A percentile compares a stretch with the other conserved stretches of the same genome.
phyloP scores from a whole-genome alignment of 306 rosid species.

The Dalbergia oliveri region DNA sequence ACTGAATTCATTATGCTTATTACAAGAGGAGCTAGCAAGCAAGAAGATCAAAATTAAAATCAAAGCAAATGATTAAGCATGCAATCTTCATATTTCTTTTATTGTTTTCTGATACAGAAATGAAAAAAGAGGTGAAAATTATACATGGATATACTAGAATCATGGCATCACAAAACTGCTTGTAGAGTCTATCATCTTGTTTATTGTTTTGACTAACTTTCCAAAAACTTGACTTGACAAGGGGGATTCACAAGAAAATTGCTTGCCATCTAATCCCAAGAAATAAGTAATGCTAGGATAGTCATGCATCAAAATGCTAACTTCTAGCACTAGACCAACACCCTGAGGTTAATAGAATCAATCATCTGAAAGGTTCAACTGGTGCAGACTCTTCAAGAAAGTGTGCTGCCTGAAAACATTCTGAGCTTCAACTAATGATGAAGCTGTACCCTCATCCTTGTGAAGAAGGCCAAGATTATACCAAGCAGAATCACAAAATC shows the following conservation, averaged over 20 bases:
- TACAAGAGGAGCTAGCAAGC: neutral
- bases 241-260: neutral
- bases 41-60: conserved; percentile 1
- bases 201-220: neutral
- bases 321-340: neutral
- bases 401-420: conserved; percentile 83
- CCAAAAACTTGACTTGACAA: neutral
- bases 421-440: conserved; percentile 75
- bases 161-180: conserved; percentile 44
- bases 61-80: neutral
- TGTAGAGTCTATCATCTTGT: conserved; percentile 18
- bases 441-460: conserved; percentile 58
- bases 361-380: conserved; percentile 84
- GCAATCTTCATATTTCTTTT: neutral
- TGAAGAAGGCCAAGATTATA: conserved; percentile 80
- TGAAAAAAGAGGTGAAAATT: conserved; percentile 21
- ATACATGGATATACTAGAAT: conserved; percentile 41
- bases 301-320: conserved; percentile 9
- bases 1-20: neutral
- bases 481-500: conserved; percentile 79
- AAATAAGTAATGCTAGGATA: conserved; percentile 2
- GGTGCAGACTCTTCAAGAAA: conserved; percentile 83
- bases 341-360: conserved; percentile 11
- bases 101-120: conserved; percentile 21
- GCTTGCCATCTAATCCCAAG: conserved; percentile 29